These are phyloP conservation scores for Maudiozyma humilis DNA, from an alignment of 1,139 yeast genomes.

Conservation along the genomic window DNA sequence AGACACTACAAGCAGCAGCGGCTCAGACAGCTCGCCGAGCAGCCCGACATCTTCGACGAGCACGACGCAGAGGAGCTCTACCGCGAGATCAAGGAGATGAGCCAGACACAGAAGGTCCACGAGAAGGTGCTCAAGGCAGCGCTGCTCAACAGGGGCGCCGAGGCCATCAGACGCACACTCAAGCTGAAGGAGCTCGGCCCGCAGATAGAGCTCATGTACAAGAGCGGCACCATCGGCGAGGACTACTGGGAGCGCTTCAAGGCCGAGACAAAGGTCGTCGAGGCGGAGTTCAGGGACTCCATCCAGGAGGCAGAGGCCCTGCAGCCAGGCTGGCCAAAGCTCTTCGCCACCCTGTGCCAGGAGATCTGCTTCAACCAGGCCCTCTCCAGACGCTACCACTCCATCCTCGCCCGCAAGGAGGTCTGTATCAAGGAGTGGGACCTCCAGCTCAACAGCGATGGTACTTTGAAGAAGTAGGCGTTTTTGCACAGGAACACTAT, in stretches of 20 bases:
- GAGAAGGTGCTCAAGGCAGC: slow-evolving; percentile 84
- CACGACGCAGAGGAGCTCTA: slow-evolving; percentile 62
- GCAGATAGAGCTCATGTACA: slow-evolving; percentile 61
- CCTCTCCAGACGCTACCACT: slow-evolving; percentile 63
- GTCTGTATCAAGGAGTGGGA: slow-evolving; percentile 47
- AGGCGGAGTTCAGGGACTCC: slow-evolving; percentile 69
- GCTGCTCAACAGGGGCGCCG: slow-evolving; percentile 77
- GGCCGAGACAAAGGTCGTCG: slow-evolving; percentile 65
- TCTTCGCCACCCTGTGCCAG: slow-evolving; percentile 70
- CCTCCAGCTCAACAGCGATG: slow-evolving; percentile 30
- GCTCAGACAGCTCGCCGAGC: slow-evolving; percentile 43
- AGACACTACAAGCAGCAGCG: slow-evolving; percentile 58
- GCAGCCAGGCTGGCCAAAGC: slow-evolving; percentile 75
- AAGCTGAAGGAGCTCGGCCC: slow-evolving; percentile 56
- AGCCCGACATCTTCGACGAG: slow-evolving; percentile 65
- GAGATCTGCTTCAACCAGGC: slow-evolving; percentile 92
- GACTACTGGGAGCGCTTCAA: slow-evolving; percentile 74
- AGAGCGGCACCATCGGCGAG: slow-evolving; percentile 86
- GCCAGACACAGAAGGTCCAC: slow-evolving; percentile 45
- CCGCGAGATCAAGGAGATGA: slow-evolving; percentile 45
- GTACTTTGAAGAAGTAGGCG: slow-evolving; percentile 25
- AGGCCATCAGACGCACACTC: slow-evolving; percentile 84
- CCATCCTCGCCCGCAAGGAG: slow-evolving; percentile 51
- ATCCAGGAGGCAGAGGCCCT: slow-evolving; percentile 66
- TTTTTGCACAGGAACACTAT: no score